Conservation (phyloP, 1,284 basidiomycete species). For the Cutaneotrichosporon sp. region DNA sequence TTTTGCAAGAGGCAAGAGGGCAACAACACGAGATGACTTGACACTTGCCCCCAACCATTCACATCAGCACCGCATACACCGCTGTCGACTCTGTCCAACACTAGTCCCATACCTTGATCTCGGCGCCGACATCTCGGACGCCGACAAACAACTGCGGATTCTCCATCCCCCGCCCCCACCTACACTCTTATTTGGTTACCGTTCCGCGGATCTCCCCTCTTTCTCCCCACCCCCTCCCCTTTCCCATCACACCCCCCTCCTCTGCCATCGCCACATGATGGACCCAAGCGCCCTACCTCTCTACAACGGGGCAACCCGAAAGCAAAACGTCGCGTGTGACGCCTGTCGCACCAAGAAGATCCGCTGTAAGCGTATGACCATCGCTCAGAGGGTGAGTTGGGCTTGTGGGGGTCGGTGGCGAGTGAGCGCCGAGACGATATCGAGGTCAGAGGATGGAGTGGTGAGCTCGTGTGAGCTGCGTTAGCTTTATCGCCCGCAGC, state of each 20-base stretch:
- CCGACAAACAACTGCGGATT: background rate
- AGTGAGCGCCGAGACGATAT: background rate
- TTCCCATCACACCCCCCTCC: background rate
- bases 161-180: no score
- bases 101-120: background rate
- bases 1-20: no score
- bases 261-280: background rate
- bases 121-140: background rate
- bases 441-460: background rate
- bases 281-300: constrained; percentile 2
- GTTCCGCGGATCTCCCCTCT: background rate
- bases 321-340: constrained; percentile 89
- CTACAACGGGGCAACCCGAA: constrained; percentile 45
- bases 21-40: background rate
- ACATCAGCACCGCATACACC: background rate
- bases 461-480: constrained; percentile 11
- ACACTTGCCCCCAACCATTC: background rate
- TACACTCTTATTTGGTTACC: background rate
- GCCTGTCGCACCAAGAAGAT: constrained; percentile 61
- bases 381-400: constrained; percentile 18
- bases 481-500: no score
- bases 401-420: background rate
- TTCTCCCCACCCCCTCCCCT: no score
- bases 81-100: background rate
- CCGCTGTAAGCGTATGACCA: constrained; percentile 31